phyloP scores from a whole-genome alignment of 2,329 filamentous ascomycete species.

The Aspergillus sp. region DNA sequence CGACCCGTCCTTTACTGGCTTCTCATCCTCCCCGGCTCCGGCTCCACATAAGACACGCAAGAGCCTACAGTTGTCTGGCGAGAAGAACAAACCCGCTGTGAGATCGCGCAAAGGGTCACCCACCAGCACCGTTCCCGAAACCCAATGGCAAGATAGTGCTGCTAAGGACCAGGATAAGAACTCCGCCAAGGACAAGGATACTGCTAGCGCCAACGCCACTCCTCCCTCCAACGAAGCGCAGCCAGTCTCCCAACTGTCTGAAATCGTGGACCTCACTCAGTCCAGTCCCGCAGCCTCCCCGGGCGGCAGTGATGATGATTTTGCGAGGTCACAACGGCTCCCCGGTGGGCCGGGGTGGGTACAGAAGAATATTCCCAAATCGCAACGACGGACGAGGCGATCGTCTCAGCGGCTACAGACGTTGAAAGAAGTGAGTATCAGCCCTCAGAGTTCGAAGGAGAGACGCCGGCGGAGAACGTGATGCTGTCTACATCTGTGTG shows the following conservation, averaged over 20 bases:
- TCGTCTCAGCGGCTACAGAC: conserved; percentile 12
- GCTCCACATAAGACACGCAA: not conserved
- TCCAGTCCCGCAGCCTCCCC: conserved; percentile 25
- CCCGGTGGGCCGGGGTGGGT: conserved; percentile 23
- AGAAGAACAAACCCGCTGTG: not conserved
- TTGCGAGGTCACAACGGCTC: conserved; percentile 20
- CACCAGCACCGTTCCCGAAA: conserved; percentile 7
- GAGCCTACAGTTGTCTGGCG: not conserved
- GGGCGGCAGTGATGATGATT: conserved; percentile 22
- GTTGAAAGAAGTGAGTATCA: conserved; percentile 14
- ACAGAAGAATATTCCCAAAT: conserved; percentile 15
- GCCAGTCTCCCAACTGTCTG: conserved; percentile 8
- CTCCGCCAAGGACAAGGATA: not conserved
- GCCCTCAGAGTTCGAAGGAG: conserved; percentile 11
- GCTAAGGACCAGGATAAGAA: not conserved
- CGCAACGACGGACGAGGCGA: conserved; percentile 12
- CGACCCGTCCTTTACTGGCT: not conserved
- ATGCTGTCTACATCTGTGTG: not conserved
- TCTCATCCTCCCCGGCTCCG: not conserved
- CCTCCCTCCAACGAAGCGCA: not conserved
- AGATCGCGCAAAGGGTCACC: conserved; percentile 1
- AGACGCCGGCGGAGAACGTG: conserved; percentile 5
- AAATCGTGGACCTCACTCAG: conserved; percentile 32
- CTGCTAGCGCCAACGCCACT: not conserved
- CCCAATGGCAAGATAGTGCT: not conserved